Percentiles rank a stretch among this genome's conserved stretches.
Conservation (phyloP, 768 basidiomycete species). For the Clitopilus passeckerianus region DNA sequence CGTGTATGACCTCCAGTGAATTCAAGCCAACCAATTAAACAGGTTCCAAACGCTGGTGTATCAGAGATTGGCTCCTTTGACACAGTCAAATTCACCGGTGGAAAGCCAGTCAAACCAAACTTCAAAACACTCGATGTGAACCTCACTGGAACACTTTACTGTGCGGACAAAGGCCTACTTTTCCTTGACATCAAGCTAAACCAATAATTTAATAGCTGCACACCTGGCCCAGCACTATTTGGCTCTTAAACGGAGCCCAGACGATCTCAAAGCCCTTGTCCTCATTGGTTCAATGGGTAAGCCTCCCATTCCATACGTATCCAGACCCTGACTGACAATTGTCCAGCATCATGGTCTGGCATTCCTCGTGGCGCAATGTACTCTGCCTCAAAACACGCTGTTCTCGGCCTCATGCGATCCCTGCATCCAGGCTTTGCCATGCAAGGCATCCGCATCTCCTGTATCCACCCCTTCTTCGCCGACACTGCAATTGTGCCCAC, state of each 20-base stretch:
- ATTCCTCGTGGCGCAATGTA: constrained; percentile 42
- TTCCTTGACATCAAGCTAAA: constrained; percentile 1
- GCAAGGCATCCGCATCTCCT: constrained; percentile 37
- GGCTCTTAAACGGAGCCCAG: constrained; percentile 25
- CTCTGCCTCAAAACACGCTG: constrained; percentile 47
- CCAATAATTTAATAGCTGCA: constrained; percentile 24
- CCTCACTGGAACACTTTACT: constrained; percentile 41
- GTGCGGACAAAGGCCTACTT: constrained; percentile 22
- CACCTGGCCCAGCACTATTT: constrained; percentile 51
- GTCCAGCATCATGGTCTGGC: constrained; percentile 43
- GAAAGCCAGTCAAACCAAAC: constrained; percentile 38
- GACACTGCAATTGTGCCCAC: constrained; percentile 43
- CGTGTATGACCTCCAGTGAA: neutral
- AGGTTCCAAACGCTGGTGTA: constrained; percentile 50
- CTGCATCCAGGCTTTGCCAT: constrained; percentile 28
- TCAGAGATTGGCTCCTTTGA: constrained; percentile 28
- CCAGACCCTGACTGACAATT: neutral
- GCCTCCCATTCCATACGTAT: constrained; percentile 2
- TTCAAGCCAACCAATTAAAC: neutral
- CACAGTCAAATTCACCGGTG: constrained; percentile 25
- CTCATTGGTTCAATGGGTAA: constrained; percentile 53
- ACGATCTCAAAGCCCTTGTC: constrained; percentile 43
- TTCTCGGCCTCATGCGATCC: constrained; percentile 49
- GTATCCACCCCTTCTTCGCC: constrained; percentile 51
- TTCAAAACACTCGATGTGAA: constrained; percentile 46